Conservation (phyloP, 768 basidiomycete genomes). For the Gloeopeniophorella convolvens region DNA sequence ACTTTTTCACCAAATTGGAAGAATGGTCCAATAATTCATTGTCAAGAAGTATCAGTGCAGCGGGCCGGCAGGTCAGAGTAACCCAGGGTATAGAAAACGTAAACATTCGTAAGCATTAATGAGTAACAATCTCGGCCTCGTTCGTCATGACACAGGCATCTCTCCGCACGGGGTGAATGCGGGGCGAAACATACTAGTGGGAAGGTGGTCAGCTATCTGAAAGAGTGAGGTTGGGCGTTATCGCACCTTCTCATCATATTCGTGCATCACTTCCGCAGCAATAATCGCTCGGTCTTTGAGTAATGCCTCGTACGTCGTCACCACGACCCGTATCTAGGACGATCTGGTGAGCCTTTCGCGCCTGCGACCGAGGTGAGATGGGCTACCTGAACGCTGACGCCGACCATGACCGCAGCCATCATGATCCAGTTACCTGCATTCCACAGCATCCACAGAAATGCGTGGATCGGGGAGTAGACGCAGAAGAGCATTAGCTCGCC, state of each 20-base stretch:
- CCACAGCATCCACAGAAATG: slow-evolving; percentile 66
- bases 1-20: background rate
- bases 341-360: background rate
- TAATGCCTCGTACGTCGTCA: slow-evolving; percentile 51
- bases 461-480: slow-evolving; percentile 75
- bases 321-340: slow-evolving; percentile 43
- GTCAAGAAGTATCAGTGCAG: no score
- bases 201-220: background rate
- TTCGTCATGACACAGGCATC: slow-evolving; percentile 85
- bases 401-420: slow-evolving; percentile 60
- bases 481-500: slow-evolving; percentile 64
- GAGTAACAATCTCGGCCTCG: slow-evolving; percentile 66
- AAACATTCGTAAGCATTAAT: slow-evolving; percentile 29
- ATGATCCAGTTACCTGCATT: slow-evolving; percentile 70
- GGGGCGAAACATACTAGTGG: slow-evolving; percentile 75
- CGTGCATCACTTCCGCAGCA: slow-evolving; percentile 73
- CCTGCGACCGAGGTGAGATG: background rate
- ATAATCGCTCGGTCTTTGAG: slow-evolving; percentile 72
- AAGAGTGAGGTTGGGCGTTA: background rate
- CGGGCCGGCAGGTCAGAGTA: background rate
- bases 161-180: slow-evolving; percentile 64
- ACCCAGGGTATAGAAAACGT: background rate
- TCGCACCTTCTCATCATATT: slow-evolving; percentile 73
- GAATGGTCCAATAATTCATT: background rate
- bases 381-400: slow-evolving; percentile 56